These are phyloP conservation scores for Neocallimastix lanati DNA, from an alignment of 192 early-diverging fungal genomes.

Conservation along the genomic window DNA sequence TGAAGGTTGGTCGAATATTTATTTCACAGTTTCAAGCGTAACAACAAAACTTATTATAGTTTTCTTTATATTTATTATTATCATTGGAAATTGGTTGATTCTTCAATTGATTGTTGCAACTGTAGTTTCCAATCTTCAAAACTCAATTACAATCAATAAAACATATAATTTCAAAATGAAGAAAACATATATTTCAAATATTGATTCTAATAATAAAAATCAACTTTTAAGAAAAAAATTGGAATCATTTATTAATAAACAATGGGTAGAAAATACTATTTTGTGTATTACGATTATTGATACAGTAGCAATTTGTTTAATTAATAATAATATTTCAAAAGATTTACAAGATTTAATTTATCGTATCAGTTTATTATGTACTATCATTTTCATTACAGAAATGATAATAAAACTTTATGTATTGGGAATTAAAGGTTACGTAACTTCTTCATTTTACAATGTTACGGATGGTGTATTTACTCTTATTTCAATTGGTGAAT, in stretches of 20 bases:
- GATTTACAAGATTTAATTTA: background rate
- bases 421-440: background rate
- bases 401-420: background rate
- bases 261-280: background rate
- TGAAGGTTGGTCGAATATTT: background rate
- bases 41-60: background rate
- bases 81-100: background rate
- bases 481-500: background rate
- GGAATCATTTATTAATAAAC: background rate
- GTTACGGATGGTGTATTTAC: background rate
- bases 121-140: background rate
- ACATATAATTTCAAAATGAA: background rate
- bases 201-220: background rate
- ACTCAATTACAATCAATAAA: background rate
- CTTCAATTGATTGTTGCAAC: background rate
- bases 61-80: background rate
- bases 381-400: background rate
- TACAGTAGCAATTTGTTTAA: background rate
- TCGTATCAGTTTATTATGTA: background rate
- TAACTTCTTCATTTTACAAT: background rate
- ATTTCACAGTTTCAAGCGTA: background rate
- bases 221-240: background rate
- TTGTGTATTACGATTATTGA: background rate
- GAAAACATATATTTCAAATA: background rate
- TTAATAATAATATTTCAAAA: background rate